These are phyloP conservation scores for Geosmithia flava DNA, from an alignment of 2,329 filamentous ascomycete genomes.

Conservation along the genomic window DNA sequence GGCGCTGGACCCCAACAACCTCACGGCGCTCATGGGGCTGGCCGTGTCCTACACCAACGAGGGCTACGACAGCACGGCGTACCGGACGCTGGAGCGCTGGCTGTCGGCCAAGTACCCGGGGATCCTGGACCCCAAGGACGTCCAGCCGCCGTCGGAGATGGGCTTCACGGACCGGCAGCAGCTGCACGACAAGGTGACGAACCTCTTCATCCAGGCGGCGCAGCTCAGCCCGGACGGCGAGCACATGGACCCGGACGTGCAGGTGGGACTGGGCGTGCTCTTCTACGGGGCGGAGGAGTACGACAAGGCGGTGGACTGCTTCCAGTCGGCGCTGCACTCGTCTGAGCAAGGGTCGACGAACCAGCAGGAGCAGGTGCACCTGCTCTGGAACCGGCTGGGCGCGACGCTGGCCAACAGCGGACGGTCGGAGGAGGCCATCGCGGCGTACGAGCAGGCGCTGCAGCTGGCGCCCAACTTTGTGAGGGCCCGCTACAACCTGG, in stretches of 20 bases:
- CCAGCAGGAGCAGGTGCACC: conserved; percentile 73
- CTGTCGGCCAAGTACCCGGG: conserved; percentile 87
- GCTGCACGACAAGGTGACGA: conserved; percentile 81
- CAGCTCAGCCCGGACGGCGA: conserved; percentile 84
- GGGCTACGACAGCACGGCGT: conserved; percentile 93
- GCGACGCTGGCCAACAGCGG: conserved; percentile 93
- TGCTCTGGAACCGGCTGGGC: conserved; percentile 94
- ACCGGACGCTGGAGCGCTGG: conserved; percentile 93
- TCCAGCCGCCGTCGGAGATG: conserved; percentile 68
- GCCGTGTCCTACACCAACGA: conserved; percentile 98
- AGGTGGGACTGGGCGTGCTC: conserved; percentile 89
- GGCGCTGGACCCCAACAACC: conserved; percentile 75
- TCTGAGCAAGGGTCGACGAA: conserved; percentile 78
- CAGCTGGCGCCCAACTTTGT: conserved; percentile 92
- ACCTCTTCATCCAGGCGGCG: conserved; percentile 83
- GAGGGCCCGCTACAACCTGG: conserved; percentile 89
- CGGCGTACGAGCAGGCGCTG: conserved; percentile 88
- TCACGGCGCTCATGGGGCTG: conserved; percentile 85
- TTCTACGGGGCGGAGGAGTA: conserved; percentile 98
- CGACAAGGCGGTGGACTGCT: conserved; percentile 97
- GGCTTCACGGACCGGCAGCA: conserved; percentile 89
- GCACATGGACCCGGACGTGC: conserved; percentile 96
- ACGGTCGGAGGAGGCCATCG: conserved; percentile 88
- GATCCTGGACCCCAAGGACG: conserved; percentile 58
- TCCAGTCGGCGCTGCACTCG: conserved; percentile 77